Evolutionary conservation across 768 basidiomycete species (phyloP), one percentile per base, ranked within the genome.

Genomic region (Lentinula sp.): DNA sequence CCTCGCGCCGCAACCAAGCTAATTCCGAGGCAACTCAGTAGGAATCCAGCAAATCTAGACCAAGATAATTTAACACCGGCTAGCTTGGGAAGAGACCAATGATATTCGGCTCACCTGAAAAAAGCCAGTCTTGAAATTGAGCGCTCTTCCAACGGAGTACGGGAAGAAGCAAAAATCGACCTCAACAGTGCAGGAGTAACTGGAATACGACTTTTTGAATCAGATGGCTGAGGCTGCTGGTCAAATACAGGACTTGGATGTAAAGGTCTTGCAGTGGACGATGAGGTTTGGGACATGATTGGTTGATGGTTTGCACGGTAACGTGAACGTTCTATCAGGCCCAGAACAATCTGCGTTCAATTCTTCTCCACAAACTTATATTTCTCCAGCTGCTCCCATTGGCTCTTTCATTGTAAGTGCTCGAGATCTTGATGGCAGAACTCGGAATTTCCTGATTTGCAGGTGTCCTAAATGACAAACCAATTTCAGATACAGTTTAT

Each of bases 101-200:
- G 43, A 61, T 40, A 46, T 23, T 57, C 60, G 59, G 57, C 67
- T 50, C 70, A 89, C 91, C 92, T 83, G 72, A 93, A 93, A 77
- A 94, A 94, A 34, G 92, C 91, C 56, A 91, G 80, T 13, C 91
- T 83, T 42, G 91, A 94, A 57, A 94, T 85, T 0, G 89, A 86
- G 32, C 92, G 83, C 70, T 94, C 91, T 69, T 94, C 91, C 59
- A 87, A 76, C 2, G 88, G 84, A 0, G 89, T 87, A 13, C 91
- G 83, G 21, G 91, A 93, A 11, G 91, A 93, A 31, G 92, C 84
- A 71, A 94, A 94, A 65, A 94, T 94, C 55, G 89, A 87, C 43
- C 91, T 80, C 61, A 94, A 70, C 1, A 90, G 86, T 9, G 88
- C 87, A 9, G 91, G 91, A 0, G 91, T 93, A 18, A 93, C 89